A percentile compares a stretch with the other conserved stretches of the same genome.
Evolutionary conservation across 2,329 filamentous ascomycete genomes (phyloP).

Genomic region (Penicillium sp.): DNA sequence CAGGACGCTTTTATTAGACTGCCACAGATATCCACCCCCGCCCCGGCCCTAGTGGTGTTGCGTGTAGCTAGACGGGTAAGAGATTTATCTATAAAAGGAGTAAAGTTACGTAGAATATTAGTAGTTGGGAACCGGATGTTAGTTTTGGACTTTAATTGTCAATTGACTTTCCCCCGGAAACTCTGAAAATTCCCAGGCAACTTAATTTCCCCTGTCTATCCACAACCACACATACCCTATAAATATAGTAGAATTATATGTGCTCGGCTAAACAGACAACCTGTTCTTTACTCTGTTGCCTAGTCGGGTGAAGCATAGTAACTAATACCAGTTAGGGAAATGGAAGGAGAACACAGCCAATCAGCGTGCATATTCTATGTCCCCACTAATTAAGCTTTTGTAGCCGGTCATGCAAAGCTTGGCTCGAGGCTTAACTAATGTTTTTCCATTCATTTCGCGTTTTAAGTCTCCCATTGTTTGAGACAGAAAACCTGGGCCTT

Average conservation of each 20-base stretch:
- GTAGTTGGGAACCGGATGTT: rapidly evolving
- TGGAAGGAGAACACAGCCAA: background rate
- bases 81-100: too few relatives aligned
- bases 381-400: background rate
- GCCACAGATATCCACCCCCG: too few relatives aligned
- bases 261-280: background rate
- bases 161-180: background rate
- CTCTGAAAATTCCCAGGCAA: background rate
- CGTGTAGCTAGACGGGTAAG: too few relatives aligned
- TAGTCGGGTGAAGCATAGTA: background rate
- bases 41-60: too few relatives aligned
- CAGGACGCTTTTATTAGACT: too few relatives aligned
- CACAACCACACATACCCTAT: background rate
- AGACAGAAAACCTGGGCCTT: too few relatives aligned
- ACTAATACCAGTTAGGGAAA: background rate
- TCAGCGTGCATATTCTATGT: background rate
- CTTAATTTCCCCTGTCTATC: background rate
- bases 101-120: too few relatives aligned
- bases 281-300: background rate
- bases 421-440: background rate
- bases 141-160: background rate
- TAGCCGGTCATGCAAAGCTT: background rate
- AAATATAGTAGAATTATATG: too few relatives aligned
- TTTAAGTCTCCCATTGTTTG: background rate
- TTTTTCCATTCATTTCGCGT: background rate